These are phyloP conservation scores for Candida succiphila DNA, from an alignment of 805 yeast genomes.

Conservation along the genomic window DNA sequence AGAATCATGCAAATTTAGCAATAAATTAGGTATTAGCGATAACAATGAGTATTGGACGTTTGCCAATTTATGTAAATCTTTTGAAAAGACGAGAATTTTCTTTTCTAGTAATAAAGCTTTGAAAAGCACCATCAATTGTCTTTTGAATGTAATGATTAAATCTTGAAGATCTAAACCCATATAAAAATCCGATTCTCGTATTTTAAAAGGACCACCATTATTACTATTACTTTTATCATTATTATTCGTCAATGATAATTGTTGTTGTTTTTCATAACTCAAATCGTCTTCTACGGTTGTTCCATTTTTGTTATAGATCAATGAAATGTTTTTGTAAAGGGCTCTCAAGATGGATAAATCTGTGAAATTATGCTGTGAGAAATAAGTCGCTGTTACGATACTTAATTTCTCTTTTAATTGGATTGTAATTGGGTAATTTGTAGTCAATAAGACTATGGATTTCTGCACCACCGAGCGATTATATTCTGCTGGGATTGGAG, in stretches of 20 bases:
- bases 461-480: slow-evolving; percentile 88
- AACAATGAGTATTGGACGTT: slow-evolving; percentile 76
- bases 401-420: slow-evolving; percentile 86
- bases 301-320: slow-evolving; percentile 25
- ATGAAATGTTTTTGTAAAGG: slow-evolving; percentile 56
- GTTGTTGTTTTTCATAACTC: slow-evolving; percentile 12
- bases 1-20: slow-evolving; percentile 61
- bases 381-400: slow-evolving; percentile 79
- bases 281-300: slow-evolving; percentile 21
- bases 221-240: slow-evolving; percentile 13
- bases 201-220: slow-evolving; percentile 8
- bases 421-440: slow-evolving; percentile 77
- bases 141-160: slow-evolving; percentile 47
- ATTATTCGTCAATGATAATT: slow-evolving; percentile 5
- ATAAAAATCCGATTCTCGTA: slow-evolving; percentile 50
- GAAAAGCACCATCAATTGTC: slow-evolving; percentile 52
- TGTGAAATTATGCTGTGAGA: slow-evolving; percentile 67
- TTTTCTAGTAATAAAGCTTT: slow-evolving; percentile 74
- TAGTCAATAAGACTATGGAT: slow-evolving; percentile 76
- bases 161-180: slow-evolving; percentile 68
- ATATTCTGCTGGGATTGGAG: no score
- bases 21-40: slow-evolving; percentile 72
- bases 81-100: slow-evolving; percentile 65
- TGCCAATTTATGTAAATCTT: slow-evolving; percentile 71
- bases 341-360: slow-evolving; percentile 62